Evolutionary conservation across 164 flowering plant genomes (phyloP), one percentile per base, ranked within the genome.

Genomic region (Magnolia changhungtana): DNA sequence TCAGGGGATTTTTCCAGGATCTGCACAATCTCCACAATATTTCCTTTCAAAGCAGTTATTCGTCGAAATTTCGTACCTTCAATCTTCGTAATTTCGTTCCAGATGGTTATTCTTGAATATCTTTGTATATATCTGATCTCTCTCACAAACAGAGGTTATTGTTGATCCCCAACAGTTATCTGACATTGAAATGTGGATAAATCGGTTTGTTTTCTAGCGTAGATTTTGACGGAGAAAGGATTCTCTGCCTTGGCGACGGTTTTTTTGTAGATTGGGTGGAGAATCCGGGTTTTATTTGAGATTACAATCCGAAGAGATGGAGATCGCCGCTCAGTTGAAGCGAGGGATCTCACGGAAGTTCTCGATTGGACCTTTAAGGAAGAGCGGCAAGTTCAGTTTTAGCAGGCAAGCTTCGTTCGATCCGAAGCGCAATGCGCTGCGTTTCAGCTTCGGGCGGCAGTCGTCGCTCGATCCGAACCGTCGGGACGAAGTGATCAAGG

Each of bases 401-500:
- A 52, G 80, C 37, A 77, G 98, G 65, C 97, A 95, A 79, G 19
- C 90, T 8, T 93, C 97, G 21, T 71, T 91, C 1, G 97, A 95
- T 71, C 95, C 95, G 7, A 72, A 88, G 76, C 70, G 90, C 72
- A 24, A 24, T 24, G 83, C 81, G n/a, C 45, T 81, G 73, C 82
- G 98, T 21, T 95, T 95, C 81, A 89, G 96, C 78, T 91, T 92
- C 71, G 98, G 98, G 11, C 72, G 97, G 67, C 98, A 92, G 77
- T 92, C 97, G 4, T 92, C 96, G 29, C 78, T 94, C 13, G 98
- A 94, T 78, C 98, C 98, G 50, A 86, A 87, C 24, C 83, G 90
- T 50, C 79, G 96, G 83, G 88, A 82, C 52, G 86, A 87, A 1
- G 55, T n/a, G 49, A 49, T 52, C 0, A 52, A 14, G 58, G 92